phyloP scores from a whole-genome alignment of 2,329 filamentous ascomycete species.

The Myriosclerotinia curreyana region DNA sequence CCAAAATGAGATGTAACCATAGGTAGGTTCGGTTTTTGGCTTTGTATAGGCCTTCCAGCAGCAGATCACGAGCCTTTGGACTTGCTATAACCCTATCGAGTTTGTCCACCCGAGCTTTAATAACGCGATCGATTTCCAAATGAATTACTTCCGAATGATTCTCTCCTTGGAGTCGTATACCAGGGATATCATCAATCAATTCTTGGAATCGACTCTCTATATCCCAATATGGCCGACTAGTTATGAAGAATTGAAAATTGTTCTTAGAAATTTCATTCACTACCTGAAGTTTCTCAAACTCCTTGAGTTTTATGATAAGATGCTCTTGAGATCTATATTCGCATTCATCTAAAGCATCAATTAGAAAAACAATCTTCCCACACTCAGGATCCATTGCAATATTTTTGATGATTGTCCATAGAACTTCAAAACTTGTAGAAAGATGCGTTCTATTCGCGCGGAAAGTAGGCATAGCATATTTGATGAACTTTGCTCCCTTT shows the following conservation, averaged over 20 bases:
- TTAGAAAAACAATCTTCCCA: slow-evolving; percentile 14
- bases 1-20: slow-evolving; percentile 22
- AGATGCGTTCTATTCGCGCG: background rate
- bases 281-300: slow-evolving; percentile 4
- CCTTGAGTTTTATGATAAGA: slow-evolving; percentile 13
- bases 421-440: slow-evolving; percentile 1
- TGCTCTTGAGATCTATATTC: background rate
- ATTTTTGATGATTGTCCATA: slow-evolving; percentile 14
- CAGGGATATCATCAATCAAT: background rate
- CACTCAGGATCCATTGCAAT: slow-evolving; percentile 14
- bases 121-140: slow-evolving; percentile 22
- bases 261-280: background rate
- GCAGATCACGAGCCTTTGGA: slow-evolving; percentile 1
- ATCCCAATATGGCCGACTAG: slow-evolving; percentile 20
- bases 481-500: slow-evolving; percentile 9
- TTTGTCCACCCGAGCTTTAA: slow-evolving; percentile 11
- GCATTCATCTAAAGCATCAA: slow-evolving; percentile 23
- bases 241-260: slow-evolving; percentile 17
- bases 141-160: slow-evolving; percentile 11
- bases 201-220: slow-evolving; percentile 14
- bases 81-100: slow-evolving; percentile 2
- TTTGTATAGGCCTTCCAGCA: background rate
- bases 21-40: slow-evolving; percentile 22
- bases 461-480: slow-evolving; percentile 12
- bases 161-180: slow-evolving; percentile 19